Percentiles rank a stretch among this genome's conserved stretches.
phyloP scores from a whole-genome alignment of 768 basidiomycete genomes.

The Phlebiopsis flavidoalba region DNA sequence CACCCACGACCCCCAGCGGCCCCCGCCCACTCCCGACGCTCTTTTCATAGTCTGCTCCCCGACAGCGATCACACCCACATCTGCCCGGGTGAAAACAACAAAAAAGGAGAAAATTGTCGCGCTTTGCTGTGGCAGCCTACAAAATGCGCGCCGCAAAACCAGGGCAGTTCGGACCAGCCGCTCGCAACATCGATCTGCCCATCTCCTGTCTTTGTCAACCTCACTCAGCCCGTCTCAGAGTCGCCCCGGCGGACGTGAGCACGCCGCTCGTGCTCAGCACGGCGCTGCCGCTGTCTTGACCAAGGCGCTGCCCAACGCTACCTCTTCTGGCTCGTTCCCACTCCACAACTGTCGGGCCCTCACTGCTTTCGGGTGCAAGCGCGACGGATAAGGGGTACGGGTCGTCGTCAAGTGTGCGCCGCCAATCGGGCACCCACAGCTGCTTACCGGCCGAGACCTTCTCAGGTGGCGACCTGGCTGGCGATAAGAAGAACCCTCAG shows the following conservation, averaged over 20 bases:
- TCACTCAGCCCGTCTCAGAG: neutral
- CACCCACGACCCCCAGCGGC: neutral
- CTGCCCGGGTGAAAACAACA: neutral
- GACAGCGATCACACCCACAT: neutral
- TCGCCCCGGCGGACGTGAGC: neutral
- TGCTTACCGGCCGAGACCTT: neutral
- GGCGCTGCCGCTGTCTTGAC: neutral
- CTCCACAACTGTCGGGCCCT: neutral
- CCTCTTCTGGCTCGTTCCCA: neutral
- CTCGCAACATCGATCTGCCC: slow-evolving; percentile 1
- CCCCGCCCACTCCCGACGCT: neutral
- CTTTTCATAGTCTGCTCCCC: neutral
- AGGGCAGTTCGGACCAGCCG: neutral
- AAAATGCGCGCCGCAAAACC: neutral
- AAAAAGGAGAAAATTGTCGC: neutral
- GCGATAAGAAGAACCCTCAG: neutral
- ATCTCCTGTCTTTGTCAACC: neutral
- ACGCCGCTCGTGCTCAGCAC: neutral
- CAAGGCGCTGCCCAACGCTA: neutral
- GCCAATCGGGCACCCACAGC: neutral
- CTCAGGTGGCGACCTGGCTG: neutral
- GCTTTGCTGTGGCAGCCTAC: neutral
- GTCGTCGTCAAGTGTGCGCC: neutral
- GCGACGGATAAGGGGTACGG: neutral
- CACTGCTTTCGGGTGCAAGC: neutral